Base-by-base conservation (phyloP, 768 basidiomycete species). In the Sarcodon sp. region DNA sequence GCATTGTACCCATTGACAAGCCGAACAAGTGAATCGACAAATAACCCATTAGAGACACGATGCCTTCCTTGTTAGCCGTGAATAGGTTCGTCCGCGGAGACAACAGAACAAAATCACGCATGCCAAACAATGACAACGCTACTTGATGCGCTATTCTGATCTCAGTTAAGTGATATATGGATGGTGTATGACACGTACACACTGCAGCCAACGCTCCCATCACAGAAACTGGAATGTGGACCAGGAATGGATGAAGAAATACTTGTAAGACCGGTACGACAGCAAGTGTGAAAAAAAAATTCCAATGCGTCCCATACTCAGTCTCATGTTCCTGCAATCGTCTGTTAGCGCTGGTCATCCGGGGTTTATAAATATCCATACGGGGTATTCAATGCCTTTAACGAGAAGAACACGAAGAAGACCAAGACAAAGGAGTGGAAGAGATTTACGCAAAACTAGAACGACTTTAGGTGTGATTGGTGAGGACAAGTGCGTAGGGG, bases 281-380 rank as follows among this genome's bases (percentile, higher is more conserved):
- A 0, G 84, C 90, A 16, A 98, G 71, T 0, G 96, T 97, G 55
- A 98, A 75, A 72, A 99, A 99, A 66, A 98, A 97, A 61, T 98
- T 98, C 96, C 96, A 99, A 57, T 98, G 94, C 0, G 79, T 78
- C 0, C 96, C 96, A 54, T 98, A 98, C 65, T 99, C 96, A 0
- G 92, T 83, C 47, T 86, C 82, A 51, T 98, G 96, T 68, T 98
- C 96, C 93, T 83, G 50, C 32, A 21, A 43, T 33, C 45, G 10
- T 38, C 37, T 46, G 8, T 2, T 13, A 18, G 45, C 32, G 11
- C 15, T 43, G 13, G 7, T 12, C 15, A 32, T 44, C 27, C 3
- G 38, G 35, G n/a, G 11, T 1, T 5, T 38, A 39, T 39, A 35
- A 16, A n/a, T 41, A 33, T 8, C 62, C 79, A 21, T 62, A 94